Evolutionary conservation across 2,329 filamentous ascomycete species (phyloP), one percentile per base, ranked within the genome.

Genomic region (Dichotomopilus funicola): DNA sequence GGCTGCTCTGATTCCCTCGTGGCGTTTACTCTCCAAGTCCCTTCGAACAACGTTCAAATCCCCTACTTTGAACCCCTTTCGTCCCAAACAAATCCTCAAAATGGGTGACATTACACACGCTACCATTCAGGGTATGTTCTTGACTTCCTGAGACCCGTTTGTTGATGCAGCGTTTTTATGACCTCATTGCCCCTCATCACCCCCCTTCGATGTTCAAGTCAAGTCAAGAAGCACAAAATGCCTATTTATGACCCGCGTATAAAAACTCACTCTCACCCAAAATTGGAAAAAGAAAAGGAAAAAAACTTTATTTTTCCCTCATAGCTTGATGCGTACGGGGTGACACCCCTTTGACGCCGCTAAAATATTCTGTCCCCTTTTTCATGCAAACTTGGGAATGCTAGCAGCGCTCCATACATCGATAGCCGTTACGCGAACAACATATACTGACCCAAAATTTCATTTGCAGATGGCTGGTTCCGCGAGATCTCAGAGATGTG

Each of bases 401-500:
- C 19, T 27, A 27, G 19, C 19, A 27, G 19, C 19, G 19, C 19
- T 27, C 19, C 19, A 27, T 27, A 27, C 19, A 27, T 27, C 19
- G 19, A 27, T 27, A 27, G 19, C 19, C 19, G 19, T 27, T 27
- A 27, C 19, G 19, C 19, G 19, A 27, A 27, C 19, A 27, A 3
- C 19, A 27, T 12, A n/a, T 12, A 6, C 40, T 42, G 11, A 42
- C 40, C 12, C 6, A 42, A 42, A 6, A 6, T 42, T 11, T 6
- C 12, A 42, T 6, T 41, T 27, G 12, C 65, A 96, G 94, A 97
- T 96, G 94, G 92, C 78, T 99, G 94, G 94, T 99, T 99, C 87
- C 89, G 91, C 75, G 94, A 99, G 79, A 91, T 96, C 77, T 95
- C 89, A 66, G 80, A 94, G 71, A 97, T 99, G 92, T 99, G 94